Evolutionary conservation across 179 eudicot species (phyloP).

Genomic region (Sideroxylon spinosum): DNA sequence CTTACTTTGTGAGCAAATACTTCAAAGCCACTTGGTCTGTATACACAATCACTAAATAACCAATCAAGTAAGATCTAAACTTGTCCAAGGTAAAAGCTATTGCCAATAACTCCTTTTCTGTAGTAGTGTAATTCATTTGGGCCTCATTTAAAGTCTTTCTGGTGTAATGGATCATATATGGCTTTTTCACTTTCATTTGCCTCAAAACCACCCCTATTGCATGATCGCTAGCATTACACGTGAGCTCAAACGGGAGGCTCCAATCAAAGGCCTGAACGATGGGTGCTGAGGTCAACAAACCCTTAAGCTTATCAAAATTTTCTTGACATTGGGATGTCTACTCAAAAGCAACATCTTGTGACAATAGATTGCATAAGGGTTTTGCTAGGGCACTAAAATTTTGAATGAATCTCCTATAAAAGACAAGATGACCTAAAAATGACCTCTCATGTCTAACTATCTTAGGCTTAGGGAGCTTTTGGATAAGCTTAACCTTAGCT

Average conservation of each 20-base stretch:
- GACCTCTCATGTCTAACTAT: neutral
- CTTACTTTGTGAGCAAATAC: neutral
- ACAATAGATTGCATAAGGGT: neutral
- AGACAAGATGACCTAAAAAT: neutral
- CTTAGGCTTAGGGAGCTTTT: neutral
- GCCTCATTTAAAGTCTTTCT: neutral
- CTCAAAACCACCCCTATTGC: neutral
- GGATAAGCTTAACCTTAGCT: neutral
- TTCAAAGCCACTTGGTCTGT: too few species aligned
- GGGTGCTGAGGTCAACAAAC: neutral
- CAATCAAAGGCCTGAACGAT: neutral
- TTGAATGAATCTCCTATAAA: neutral
- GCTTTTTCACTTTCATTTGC: neutral
- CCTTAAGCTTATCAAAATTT: neutral
- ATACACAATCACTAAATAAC: neutral
- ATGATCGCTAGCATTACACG: neutral
- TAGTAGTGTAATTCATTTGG: neutral
- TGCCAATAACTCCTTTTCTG: neutral
- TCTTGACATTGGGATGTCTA: neutral
- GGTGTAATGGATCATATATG: too few species aligned
- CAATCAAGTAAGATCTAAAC: neutral
- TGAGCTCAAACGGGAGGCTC: too few species aligned
- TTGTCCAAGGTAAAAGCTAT: neutral
- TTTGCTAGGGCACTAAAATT: too few species aligned
- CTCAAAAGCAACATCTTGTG: neutral